Percentiles rank a stretch among this genome's conserved stretches.
Conservation (phyloP, 169 alveolate species). For the Cryptosporidium sp. region DNA sequence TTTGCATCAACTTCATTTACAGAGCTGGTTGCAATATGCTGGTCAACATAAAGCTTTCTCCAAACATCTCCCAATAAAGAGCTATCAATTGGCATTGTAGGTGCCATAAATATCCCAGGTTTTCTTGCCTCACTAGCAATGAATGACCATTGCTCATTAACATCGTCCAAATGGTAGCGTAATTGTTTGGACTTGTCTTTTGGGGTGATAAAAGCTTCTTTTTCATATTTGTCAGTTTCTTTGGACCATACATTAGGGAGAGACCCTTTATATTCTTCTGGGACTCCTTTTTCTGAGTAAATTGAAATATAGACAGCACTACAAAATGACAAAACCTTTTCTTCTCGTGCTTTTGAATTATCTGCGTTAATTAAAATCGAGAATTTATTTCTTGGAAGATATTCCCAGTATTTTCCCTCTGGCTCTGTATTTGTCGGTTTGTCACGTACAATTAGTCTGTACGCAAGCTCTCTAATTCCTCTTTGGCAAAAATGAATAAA, state of each 20-base stretch:
- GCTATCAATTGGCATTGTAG: conserved; percentile 57
- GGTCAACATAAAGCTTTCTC: conserved; percentile 42
- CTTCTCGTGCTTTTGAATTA: conserved; percentile 63
- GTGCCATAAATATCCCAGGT: conserved; percentile 59
- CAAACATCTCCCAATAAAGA: conserved; percentile 65
- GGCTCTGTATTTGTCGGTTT: conserved; percentile 57
- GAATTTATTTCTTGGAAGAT: conserved; percentile 39
- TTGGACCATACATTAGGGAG: conserved; percentile 23
- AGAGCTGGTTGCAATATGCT: conserved; percentile 45
- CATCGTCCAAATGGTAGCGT: conserved; percentile 33
- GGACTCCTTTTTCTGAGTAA: conserved; percentile 58
- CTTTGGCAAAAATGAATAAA: conserved; percentile 55
- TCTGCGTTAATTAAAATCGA: conserved; percentile 53
- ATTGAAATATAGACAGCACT: conserved; percentile 51
- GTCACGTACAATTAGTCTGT: conserved; percentile 48
- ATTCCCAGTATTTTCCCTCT: conserved; percentile 66
- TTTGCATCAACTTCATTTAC: conserved; percentile 32
- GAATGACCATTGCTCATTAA: conserved; percentile 59
- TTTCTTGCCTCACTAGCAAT: conserved; percentile 58
- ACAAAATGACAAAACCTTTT: conserved; percentile 57
- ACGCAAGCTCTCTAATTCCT: conserved; percentile 64
- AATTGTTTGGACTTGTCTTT: conserved; percentile 7
- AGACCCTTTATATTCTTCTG: conserved; percentile 8
- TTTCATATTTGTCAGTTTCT: conserved; percentile 65
- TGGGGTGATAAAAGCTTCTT: conserved; percentile 34